These are phyloP conservation scores for Metrosideros polymorpha DNA, from an alignment of 441 rosid species.

Conservation along the genomic window DNA sequence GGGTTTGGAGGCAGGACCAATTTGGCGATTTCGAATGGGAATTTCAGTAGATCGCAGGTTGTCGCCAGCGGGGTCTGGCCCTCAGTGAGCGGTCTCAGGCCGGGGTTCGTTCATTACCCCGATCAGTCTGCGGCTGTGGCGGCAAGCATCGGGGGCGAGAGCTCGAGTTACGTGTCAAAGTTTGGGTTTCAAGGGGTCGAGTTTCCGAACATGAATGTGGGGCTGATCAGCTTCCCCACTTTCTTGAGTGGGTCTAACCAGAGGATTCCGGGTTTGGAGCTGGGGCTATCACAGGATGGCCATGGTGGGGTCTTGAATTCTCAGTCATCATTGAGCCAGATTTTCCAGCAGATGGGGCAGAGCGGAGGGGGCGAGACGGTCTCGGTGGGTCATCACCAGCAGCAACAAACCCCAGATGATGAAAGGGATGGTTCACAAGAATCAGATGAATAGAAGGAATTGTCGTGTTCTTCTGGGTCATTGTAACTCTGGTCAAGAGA, in stretches of 20 bases:
- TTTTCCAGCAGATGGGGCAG: slow-evolving; percentile 24
- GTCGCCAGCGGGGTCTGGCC: slow-evolving; percentile 11
- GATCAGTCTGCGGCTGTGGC: slow-evolving; percentile 8
- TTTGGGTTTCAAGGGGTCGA: slow-evolving; percentile 30
- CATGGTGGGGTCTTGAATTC: slow-evolving; percentile 24
- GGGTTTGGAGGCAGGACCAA: slow-evolving; percentile 5
- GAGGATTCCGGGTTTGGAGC: slow-evolving; percentile 33
- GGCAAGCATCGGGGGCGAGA: slow-evolving; percentile 15
- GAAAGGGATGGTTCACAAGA: slow-evolving; percentile 29
- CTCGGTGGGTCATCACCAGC: slow-evolving; percentile 10
- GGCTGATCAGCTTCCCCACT: slow-evolving; percentile 28
- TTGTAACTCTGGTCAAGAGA: not conserved
- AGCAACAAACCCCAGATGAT: slow-evolving; percentile 11
- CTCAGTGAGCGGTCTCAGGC: slow-evolving; percentile 14
- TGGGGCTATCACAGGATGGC: slow-evolving; percentile 34
- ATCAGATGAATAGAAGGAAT: slow-evolving; percentile 18
- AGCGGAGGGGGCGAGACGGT: not conserved
- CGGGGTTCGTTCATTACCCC: slow-evolving; percentile 22
- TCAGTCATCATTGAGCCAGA: slow-evolving; percentile 20
- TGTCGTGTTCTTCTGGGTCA: not conserved
- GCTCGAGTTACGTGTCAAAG: slow-evolving; percentile 7
- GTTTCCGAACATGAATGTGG: slow-evolving; percentile 28
- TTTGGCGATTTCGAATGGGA: not conserved
- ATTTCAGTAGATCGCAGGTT: not conserved
- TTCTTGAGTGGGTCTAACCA: slow-evolving; percentile 18